These are phyloP conservation scores for Xerocomus minutiporus DNA, from an alignment of 1,284 basidiomycete genomes.

Conservation along the genomic window DNA sequence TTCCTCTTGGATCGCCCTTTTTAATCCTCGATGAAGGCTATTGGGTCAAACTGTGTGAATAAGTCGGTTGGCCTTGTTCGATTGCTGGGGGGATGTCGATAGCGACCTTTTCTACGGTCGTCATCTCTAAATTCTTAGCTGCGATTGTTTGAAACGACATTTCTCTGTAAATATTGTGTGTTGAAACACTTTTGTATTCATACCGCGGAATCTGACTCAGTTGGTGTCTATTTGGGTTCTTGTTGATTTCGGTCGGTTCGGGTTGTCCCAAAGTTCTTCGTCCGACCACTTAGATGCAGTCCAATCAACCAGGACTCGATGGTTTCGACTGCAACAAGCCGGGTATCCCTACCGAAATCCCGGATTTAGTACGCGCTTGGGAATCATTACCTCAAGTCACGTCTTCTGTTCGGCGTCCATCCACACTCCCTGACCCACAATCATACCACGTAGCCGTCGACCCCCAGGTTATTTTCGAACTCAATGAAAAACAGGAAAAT, in stretches of 20 bases:
- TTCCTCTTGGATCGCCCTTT: too few relatives aligned
- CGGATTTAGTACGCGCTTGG: slow-evolving; percentile 24
- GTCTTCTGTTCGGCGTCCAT: slow-evolving; percentile 26
- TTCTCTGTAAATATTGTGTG: too few relatives aligned
- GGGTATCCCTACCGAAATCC: slow-evolving; percentile 7
- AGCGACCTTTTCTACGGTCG: too few relatives aligned
- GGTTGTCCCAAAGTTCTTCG: not conserved
- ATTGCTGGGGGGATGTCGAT: too few relatives aligned
- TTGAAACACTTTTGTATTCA: too few relatives aligned
- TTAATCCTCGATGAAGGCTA: too few relatives aligned
- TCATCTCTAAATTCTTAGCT: too few relatives aligned
- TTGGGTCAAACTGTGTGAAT: too few relatives aligned
- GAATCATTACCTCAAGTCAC: slow-evolving; percentile 8
- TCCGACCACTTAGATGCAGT: slow-evolving; percentile 11
- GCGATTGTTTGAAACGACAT: too few relatives aligned
- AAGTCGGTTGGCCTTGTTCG: too few relatives aligned
- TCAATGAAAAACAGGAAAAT: slow-evolving; percentile 13
- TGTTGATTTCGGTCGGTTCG: not conserved
- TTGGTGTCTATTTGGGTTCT: slow-evolving; percentile 1
- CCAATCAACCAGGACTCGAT: not conserved
- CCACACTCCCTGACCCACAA: slow-evolving; percentile 10
- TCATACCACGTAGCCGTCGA: slow-evolving; percentile 24
- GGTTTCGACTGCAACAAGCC: not conserved
- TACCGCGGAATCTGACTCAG: not conserved
- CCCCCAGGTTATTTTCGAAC: slow-evolving; percentile 26